A percentile compares a stretch with the other conserved stretches of the same genome.
Conservation (phyloP, 2,329 filamentous ascomycete genomes). For the Penicillium griseofulvum region DNA sequence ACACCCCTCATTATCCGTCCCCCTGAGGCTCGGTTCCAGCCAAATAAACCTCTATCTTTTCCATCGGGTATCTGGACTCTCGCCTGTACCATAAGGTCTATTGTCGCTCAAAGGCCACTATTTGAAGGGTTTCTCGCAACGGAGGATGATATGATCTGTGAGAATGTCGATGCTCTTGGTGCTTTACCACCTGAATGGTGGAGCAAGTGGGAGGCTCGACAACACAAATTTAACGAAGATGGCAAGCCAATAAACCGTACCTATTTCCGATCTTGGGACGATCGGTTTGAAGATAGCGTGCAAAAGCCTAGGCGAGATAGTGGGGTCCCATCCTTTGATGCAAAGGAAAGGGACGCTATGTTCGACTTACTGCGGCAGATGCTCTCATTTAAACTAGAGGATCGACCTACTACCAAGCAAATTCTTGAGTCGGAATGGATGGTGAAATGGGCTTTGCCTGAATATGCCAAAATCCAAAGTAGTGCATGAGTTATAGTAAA, state of each 20-base stretch:
- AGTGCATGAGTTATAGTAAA: too few species aligned
- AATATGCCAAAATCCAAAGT: constrained; percentile 7
- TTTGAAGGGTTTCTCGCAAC: not conserved
- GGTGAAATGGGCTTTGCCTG: constrained; percentile 24
- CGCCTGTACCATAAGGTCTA: constrained; percentile 34
- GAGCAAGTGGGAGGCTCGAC: not conserved
- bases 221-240: not conserved
- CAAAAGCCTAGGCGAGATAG: constrained; percentile 18
- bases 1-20: constrained; percentile 24
- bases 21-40: constrained; percentile 39
- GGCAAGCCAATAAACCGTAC: constrained; percentile 17
- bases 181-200: not conserved
- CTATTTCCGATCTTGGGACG: constrained; percentile 24
- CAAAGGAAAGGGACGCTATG: constrained; percentile 18
- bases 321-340: constrained; percentile 8
- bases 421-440: constrained; percentile 27
- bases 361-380: constrained; percentile 22
- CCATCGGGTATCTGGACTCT: constrained; percentile 41
- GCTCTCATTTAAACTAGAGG: constrained; percentile 21
- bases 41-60: constrained; percentile 22
- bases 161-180: not conserved
- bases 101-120: not conserved
- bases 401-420: constrained; percentile 17
- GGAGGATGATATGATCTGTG: not conserved
- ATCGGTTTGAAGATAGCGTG: constrained; percentile 20